Evolutionary conservation across 805 yeast species (phyloP).

Genomic region (Monosporozyma siamensis): DNA sequence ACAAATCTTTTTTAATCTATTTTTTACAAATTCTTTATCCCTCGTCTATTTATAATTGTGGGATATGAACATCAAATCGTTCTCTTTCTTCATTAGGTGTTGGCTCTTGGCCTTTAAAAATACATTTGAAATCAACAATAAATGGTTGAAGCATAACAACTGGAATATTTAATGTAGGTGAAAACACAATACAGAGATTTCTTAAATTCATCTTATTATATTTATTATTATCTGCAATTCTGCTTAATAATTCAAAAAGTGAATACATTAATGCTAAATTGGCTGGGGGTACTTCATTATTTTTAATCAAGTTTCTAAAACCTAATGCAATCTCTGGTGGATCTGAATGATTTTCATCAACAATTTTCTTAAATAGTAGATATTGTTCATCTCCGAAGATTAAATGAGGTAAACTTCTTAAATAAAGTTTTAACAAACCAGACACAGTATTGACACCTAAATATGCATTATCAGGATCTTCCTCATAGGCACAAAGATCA

Average conservation of each 20-base stretch:
- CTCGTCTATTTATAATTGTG: slow-evolving; percentile 24
- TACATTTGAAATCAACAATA: slow-evolving; percentile 50
- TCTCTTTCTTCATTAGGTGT: slow-evolving; percentile 35
- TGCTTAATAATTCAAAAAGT: slow-evolving; percentile 56
- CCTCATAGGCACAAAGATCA: slow-evolving; percentile 42
- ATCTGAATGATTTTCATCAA: slow-evolving; percentile 27
- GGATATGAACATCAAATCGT: slow-evolving; percentile 44
- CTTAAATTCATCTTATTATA: slow-evolving; percentile 76
- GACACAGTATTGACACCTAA: slow-evolving; percentile 78
- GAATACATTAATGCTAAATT: slow-evolving; percentile 53
- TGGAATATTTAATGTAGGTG: slow-evolving; percentile 68
- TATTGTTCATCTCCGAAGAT: slow-evolving; percentile 50
- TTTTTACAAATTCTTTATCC: background rate
- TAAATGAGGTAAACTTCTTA: slow-evolving; percentile 65
- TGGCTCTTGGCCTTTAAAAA: slow-evolving; percentile 48
- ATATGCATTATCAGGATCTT: slow-evolving; percentile 21
- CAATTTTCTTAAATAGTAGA: slow-evolving; percentile 32
- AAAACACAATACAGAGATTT: slow-evolving; percentile 72
- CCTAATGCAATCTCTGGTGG: slow-evolving; percentile 23
- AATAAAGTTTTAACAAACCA: slow-evolving; percentile 72
- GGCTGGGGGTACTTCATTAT: slow-evolving; percentile 37
- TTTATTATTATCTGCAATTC: slow-evolving; percentile 51
- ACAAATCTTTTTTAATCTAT: too few species aligned
- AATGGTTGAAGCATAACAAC: slow-evolving; percentile 50
- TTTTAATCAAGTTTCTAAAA: slow-evolving; percentile 29